Evolutionary conservation across 2,329 filamentous ascomycete genomes (phyloP).

Genomic region (Calonectria pteridis): DNA sequence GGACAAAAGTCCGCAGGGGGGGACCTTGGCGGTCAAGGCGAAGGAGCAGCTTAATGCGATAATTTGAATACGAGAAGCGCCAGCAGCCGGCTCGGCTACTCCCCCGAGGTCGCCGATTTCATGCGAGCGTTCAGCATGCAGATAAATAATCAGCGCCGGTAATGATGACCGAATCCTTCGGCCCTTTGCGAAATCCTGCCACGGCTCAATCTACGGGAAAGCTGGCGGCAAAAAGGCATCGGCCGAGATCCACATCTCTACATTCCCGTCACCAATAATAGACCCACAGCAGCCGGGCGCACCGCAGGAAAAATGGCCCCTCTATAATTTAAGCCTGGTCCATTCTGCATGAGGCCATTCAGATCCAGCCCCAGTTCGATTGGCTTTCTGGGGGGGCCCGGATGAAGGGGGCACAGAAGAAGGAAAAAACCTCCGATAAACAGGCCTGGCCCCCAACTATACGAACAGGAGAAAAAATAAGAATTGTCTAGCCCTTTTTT

Average conservation of each 20-base stretch:
- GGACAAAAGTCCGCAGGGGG: constrained; percentile 4
- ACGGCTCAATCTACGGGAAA: not conserved
- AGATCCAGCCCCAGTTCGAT: not conserved
- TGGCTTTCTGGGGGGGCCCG: not conserved
- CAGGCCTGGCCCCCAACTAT: not conserved
- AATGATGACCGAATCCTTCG: not conserved
- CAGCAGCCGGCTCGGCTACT: not conserved
- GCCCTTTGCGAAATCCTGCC: not conserved
- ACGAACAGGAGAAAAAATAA: not conserved
- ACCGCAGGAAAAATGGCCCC: not conserved
- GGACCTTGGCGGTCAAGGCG: not conserved
- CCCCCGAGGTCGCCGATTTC: not conserved
- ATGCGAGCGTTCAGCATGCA: not conserved
- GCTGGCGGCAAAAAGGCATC: not conserved
- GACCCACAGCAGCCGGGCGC: not conserved
- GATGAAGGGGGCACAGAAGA: not conserved
- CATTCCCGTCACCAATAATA: not conserved
- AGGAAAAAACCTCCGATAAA: not conserved
- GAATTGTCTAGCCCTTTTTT: not conserved
- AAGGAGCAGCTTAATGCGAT: not conserved
- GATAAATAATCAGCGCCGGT: not conserved
- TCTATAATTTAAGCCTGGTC: not conserved
- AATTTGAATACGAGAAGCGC: not conserved
- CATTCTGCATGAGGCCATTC: not conserved
- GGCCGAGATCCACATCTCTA: not conserved